Evolutionary conservation across 768 basidiomycete genomes (phyloP), one percentile per base, ranked within the genome.

Genomic region (Pleurotus citrinopileatus): DNA sequence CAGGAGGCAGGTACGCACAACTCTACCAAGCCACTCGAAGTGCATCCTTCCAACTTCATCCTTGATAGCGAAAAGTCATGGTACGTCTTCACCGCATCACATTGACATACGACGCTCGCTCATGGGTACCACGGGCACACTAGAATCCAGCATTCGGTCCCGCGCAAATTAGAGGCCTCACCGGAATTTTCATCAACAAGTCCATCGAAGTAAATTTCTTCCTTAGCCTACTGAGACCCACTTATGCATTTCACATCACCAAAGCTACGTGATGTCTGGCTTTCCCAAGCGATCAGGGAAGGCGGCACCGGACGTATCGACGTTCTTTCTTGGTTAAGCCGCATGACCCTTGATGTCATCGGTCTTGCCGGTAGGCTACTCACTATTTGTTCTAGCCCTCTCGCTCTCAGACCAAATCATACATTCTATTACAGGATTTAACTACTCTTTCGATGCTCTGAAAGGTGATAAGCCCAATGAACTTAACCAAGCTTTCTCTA

Each of bases 281-380:
- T 57, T 0, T 44, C 59, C 1, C 70, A 79, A 56, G 67, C 71
- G 19, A 52, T 61, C 17, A 65, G 66, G 37, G 22, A 55, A 45
- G 63, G 61, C 10, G 61, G 46, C 32, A 55, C 42, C 1, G 67
- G 57, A 3, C 67, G 67, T 5, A 70, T 90, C 27, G 84, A 94
- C 32, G 79, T 84, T 2, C 70, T 86, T 32, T 69, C 74, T 3
- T 89, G 84, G 81, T 70, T 91, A 2, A 82, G 80, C 37, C 80
- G 79, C 53, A 79, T 80, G 45, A 90, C 89, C 3, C 72, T 92
- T 7, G 91, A 92, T 57, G 80, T 89, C 52, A 91, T 94, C 47
- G 89, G 89, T 7, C 71, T 87, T 32, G 85, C 73, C 70, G 83
- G 86, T 59, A 73, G 67, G 60, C 79, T 75, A 62, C 64, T 15